phyloP scores from a whole-genome alignment of 768 basidiomycete genomes.

The Amanita polypyramis region DNA sequence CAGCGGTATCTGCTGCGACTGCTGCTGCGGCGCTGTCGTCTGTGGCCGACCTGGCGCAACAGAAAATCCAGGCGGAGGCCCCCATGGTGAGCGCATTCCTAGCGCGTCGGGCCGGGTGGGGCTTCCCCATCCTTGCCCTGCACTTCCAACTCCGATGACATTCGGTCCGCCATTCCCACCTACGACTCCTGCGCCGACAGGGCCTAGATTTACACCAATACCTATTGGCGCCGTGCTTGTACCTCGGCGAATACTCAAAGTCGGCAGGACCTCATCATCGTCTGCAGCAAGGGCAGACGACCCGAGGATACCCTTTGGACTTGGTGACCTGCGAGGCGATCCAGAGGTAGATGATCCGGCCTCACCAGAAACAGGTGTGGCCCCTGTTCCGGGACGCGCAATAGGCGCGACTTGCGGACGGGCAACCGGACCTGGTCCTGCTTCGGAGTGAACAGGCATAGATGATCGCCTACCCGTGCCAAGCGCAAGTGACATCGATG shows the following conservation, averaged over 20 bases:
- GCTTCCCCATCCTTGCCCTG: conserved; percentile 5
- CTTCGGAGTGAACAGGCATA: conserved; percentile 15
- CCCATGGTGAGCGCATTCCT: conserved; percentile 17
- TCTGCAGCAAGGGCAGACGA: conserved; percentile 72
- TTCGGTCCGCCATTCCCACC: conserved; percentile 6
- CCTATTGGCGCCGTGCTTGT: conserved; percentile 22
- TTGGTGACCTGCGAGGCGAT: conserved; percentile 42
- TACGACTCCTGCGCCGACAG: conserved; percentile 10
- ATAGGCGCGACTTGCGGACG: conserved; percentile 55
- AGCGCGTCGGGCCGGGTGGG: conserved; percentile 9
- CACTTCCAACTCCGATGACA: conserved; percentile 8
- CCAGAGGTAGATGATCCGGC: conserved; percentile 52
- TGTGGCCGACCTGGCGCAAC: conserved; percentile 11
- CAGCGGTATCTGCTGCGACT: conserved; percentile 15
- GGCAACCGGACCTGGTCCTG: conserved; percentile 50
- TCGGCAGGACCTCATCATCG: conserved; percentile 65
- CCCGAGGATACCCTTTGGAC: conserved; percentile 59
- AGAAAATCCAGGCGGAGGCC: conserved; percentile 10
- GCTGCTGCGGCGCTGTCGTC: conserved; percentile 4
- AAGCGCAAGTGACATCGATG: conserved; percentile 29
- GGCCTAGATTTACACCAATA: conserved; percentile 12
- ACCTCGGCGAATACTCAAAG: conserved; percentile 30
- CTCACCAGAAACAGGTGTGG: conserved; percentile 28
- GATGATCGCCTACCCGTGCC: conserved; percentile 39
- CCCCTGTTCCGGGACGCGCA: conserved; percentile 41